These are phyloP conservation scores for Clarireedia paspali DNA, from an alignment of 2,329 filamentous ascomycete species.

Conservation along the genomic window DNA sequence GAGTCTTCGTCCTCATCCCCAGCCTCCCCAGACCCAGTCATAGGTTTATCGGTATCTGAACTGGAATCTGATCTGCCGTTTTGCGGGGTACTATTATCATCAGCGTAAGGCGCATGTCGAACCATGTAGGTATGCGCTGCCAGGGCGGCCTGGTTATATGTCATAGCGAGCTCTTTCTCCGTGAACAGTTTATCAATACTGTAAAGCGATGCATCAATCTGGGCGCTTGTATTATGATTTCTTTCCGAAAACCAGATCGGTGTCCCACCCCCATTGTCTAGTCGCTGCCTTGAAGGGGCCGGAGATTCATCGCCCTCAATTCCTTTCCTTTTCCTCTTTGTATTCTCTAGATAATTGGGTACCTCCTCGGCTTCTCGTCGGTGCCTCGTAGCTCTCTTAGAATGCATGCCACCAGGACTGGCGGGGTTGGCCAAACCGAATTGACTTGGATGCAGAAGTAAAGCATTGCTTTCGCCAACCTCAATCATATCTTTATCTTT, in stretches of 20 bases:
- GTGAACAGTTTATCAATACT: conserved; percentile 65
- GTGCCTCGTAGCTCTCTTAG: conserved; percentile 54
- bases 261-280: conserved; percentile 51
- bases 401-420: conserved; percentile 55
- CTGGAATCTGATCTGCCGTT: conserved; percentile 37
- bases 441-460: conserved; percentile 60
- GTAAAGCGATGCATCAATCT: conserved; percentile 50
- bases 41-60: conserved; percentile 38
- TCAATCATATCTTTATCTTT: conserved; percentile 62
- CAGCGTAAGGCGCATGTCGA: conserved; percentile 35
- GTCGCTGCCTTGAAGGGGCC: conserved; percentile 44
- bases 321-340: conserved; percentile 55
- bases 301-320: conserved; percentile 58
- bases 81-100: conserved; percentile 22
- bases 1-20: conserved; percentile 43
- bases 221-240: conserved; percentile 40
- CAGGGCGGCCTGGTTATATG: conserved; percentile 54
- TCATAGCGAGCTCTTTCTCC: conserved; percentile 60
- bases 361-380: conserved; percentile 53
- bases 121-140: conserved; percentile 56
- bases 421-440: conserved; percentile 58
- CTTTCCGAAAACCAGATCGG: conserved; percentile 56
- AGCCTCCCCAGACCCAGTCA: conserved; percentile 42
- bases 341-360: conserved; percentile 44
- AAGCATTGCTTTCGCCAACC: conserved; percentile 57